Evolutionary conservation across 768 basidiomycete genomes (phyloP).

Genomic region (Mrakia blollopis): DNA sequence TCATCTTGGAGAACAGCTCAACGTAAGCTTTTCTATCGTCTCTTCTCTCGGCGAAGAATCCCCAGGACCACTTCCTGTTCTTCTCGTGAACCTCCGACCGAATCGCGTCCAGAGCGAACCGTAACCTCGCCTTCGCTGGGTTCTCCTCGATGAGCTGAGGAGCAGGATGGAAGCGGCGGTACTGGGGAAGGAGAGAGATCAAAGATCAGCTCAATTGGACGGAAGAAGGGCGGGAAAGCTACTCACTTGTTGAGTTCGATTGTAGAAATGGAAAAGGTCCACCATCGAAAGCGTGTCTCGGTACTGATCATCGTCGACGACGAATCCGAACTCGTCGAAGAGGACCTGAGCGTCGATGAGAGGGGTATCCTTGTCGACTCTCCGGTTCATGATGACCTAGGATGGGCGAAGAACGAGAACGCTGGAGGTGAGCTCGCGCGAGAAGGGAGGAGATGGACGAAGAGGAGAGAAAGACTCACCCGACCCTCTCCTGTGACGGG

Average conservation of each 20-base stretch:
- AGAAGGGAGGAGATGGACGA: neutral
- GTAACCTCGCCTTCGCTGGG: conserved; percentile 62
- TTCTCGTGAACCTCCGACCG: conserved; percentile 75
- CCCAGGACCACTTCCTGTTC: conserved; percentile 84
- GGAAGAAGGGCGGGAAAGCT: neutral
- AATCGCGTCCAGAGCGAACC: conserved; percentile 75
- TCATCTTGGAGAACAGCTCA: conserved; percentile 63
- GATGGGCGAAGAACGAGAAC: neutral
- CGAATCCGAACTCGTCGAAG: conserved; percentile 89
- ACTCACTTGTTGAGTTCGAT: conserved; percentile 50
- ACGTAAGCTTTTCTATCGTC: conserved; percentile 83
- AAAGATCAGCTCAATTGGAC: too few species aligned
- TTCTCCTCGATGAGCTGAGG: conserved; percentile 59
- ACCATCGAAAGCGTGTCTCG: conserved; percentile 84
- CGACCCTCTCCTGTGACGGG: conserved; percentile 94
- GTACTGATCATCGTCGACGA: conserved; percentile 89
- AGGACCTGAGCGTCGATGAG: conserved; percentile 79
- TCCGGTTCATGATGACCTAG: conserved; percentile 80
- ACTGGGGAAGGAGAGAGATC: conserved; percentile 49
- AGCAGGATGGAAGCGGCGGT: conserved; percentile 71
- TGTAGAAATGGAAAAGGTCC: conserved; percentile 95
- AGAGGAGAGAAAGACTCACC: conserved; percentile 48
- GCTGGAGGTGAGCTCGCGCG: neutral
- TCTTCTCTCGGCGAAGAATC: conserved; percentile 76
- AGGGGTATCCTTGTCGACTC: conserved; percentile 65